A percentile compares a stretch with the other conserved stretches of the same genome.
These are phyloP conservation scores for Ananas comosus DNA, from an alignment of 176 grass and related monocot genomes.

Conservation along the genomic window DNA sequence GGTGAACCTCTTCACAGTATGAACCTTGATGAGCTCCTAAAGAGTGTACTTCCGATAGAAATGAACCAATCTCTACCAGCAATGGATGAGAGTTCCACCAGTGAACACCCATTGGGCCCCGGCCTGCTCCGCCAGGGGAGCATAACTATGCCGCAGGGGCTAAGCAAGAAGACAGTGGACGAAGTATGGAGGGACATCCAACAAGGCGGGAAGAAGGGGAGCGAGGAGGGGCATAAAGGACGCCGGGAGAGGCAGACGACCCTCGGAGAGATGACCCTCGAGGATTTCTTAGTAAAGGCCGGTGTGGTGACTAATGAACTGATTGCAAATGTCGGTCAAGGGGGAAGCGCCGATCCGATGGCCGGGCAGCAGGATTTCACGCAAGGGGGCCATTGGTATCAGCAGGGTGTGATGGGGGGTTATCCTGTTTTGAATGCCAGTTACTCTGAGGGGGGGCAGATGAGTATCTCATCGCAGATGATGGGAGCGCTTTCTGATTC, in stretches of 20 bases:
- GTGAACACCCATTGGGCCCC: slow-evolving; percentile 12
- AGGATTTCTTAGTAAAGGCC: slow-evolving; percentile 85
- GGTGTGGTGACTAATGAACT: slow-evolving; percentile 54
- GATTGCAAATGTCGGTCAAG: slow-evolving; percentile 18
- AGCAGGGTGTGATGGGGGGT: slow-evolving; percentile 13
- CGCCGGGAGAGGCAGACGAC: slow-evolving; percentile 41
- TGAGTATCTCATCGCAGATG: slow-evolving; percentile 14
- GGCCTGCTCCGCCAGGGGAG: slow-evolving; percentile 55
- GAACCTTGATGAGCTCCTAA: slow-evolving; percentile 94
- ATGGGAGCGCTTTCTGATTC: slow-evolving; percentile 13
- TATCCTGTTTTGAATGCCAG: slow-evolving; percentile 19
- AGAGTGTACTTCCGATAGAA: slow-evolving; percentile 46
- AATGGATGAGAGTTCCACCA: neutral
- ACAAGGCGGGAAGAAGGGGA: slow-evolving; percentile 23
- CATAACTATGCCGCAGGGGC: slow-evolving; percentile 61
- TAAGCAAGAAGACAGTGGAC: slow-evolving; percentile 89
- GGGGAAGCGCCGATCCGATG: slow-evolving; percentile 8
- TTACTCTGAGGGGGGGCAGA: slow-evolving; percentile 7
- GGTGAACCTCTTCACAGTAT: slow-evolving; percentile 71
- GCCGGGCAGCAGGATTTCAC: slow-evolving; percentile 16
- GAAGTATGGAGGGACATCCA: slow-evolving; percentile 92
- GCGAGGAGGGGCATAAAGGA: neutral
- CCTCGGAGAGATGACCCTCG: slow-evolving; percentile 88
- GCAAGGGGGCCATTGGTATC: slow-evolving; percentile 26
- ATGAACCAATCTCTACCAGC: slow-evolving; percentile 4